Base-by-base conservation (phyloP, 1,284 basidiomycete species). In the Stygiomarasmius scandens region DNA sequence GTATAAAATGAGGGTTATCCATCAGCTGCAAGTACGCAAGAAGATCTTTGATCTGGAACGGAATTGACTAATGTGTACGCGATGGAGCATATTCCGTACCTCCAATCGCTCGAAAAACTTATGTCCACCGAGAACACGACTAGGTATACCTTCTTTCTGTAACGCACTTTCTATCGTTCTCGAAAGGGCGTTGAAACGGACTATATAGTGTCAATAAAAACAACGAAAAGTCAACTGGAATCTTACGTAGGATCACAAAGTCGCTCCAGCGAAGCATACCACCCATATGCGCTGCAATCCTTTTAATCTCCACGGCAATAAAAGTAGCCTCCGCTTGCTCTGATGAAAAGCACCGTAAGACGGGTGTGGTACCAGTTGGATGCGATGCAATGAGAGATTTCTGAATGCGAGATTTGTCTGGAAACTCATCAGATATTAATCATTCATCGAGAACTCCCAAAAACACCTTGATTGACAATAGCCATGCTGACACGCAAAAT, bases 21-120 rank as follows among this genome's bases (percentile, higher is more conserved):
- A 90, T 80, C 1, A 96, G 77, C 67, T 94, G 93, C 0, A 95
- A 75, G 71, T 96, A 96, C 1, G 91, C 89, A n/a, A 96, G 74
- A 22, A 96, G 64, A 69, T 95, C 93, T 74, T 95, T 95, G 68
- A 97, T 83, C 82, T 88, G 24, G 22, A 11, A 19, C 22, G 3
- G 43, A 43, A n/a, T 50, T 20, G 41, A 32, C 32, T 11, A 22
- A 34, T 32, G 22, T 29, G 11, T 3, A 29, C 44, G 25, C 9
- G 36, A 55, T 3, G 25, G 36, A 12, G 41, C 2, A 20, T 20
- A 38, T 10, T 23, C 51, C 68, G 49, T 43, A 85, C 86, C 77
- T 93, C 92, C 63, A 84, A 71, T 8, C 93, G 86, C 61, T 95
- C 92, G 66, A 95, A 96, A 81, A 95, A 95, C 69, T 89, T 92